A percentile compares a stretch with the other conserved stretches of the same genome.
Evolutionary conservation across 179 eudicot genomes (phyloP).

Genomic region (Spergularia azorica): DNA sequence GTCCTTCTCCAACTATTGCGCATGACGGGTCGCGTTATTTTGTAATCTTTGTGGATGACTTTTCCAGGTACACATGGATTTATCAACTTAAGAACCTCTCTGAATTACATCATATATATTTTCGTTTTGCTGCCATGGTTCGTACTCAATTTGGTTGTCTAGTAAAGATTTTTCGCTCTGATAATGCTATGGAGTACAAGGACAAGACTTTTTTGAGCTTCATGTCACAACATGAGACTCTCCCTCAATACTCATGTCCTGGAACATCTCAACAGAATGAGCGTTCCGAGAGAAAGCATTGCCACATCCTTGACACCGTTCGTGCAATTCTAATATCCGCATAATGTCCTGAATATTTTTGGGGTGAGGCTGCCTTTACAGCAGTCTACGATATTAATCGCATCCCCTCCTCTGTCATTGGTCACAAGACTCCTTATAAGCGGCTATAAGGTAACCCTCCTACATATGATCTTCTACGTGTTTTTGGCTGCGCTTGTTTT

Average conservation of each 20-base stretch:
- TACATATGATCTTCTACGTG: too few species aligned
- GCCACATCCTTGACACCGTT: not conserved
- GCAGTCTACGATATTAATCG: slow-evolving; percentile 8
- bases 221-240: not conserved
- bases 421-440: not conserved
- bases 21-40: not conserved
- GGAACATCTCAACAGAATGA: slow-evolving; percentile 7
- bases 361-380: slow-evolving; percentile 7
- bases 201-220: not conserved
- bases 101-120: not conserved
- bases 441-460: too few species aligned
- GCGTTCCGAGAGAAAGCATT: not conserved
- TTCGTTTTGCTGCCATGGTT: not conserved
- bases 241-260: not conserved
- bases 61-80: not conserved
- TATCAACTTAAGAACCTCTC: slow-evolving; percentile 8
- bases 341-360: slow-evolving; percentile 9
- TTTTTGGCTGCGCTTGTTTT: too few species aligned
- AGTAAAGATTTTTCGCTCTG: not conserved
- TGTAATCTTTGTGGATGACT: slow-evolving; percentile 10
- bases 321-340: not conserved
- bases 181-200: slow-evolving; percentile 4
- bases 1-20: not conserved
- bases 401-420: not conserved
- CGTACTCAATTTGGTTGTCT: not conserved